Conservation (phyloP, 176 grass and related monocot genomes). For the Juncus inflexus region DNA sequence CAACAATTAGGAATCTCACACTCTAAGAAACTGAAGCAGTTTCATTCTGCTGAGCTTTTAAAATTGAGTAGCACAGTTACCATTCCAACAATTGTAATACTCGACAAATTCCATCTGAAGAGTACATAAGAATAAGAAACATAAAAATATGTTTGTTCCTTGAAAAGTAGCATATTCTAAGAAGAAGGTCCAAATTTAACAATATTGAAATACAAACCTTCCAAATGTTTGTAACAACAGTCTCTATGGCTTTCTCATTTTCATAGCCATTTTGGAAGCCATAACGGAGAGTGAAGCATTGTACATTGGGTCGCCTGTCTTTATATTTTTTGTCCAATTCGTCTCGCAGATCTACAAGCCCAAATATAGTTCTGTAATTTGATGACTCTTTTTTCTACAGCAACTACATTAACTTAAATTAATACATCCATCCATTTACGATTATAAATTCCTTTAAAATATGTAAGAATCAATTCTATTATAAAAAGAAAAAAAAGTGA, state of each 20-base stretch:
- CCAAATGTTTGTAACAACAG: conserved; percentile 22
- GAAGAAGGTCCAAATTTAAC: not conserved
- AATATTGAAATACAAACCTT: not conserved
- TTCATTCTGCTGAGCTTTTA: conserved; percentile 76
- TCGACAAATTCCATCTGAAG: conserved; percentile 60
- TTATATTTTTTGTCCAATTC: conserved; percentile 33
- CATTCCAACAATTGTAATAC: conserved; percentile 77
- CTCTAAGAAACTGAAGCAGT: conserved; percentile 91
- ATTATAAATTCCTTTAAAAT: not conserved
- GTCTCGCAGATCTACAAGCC: conserved; percentile 21
- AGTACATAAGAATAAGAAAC: not conserved
- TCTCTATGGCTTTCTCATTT: conserved; percentile 29
- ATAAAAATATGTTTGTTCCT: not conserved
- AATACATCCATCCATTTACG: not conserved
- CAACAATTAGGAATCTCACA: conserved; percentile 89
- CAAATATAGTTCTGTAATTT: conserved; percentile 24
- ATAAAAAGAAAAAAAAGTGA: not conserved
- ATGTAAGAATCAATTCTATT: not conserved
- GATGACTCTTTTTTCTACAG: conserved; percentile 15
- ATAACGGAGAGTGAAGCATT: conserved; percentile 35
- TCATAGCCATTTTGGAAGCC: conserved; percentile 42
- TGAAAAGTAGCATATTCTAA: not conserved
- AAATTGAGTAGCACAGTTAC: conserved; percentile 26
- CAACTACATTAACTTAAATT: not conserved
- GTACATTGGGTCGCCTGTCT: conserved; percentile 12